Base-by-base conservation (phyloP, 805 yeast species). In the Starmerella sirachaensis region DNA sequence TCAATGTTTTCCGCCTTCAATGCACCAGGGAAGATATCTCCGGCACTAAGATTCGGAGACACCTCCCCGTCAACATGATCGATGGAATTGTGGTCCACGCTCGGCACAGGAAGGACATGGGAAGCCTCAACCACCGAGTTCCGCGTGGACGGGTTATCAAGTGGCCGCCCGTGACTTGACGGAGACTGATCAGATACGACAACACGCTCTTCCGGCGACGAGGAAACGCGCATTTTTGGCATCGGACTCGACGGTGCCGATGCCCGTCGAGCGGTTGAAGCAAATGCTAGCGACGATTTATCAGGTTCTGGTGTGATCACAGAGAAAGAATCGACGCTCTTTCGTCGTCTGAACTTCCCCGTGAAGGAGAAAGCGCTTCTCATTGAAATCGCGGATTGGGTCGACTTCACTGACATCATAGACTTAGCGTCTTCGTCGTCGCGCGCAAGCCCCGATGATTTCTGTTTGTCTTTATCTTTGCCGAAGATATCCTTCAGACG, bases 381-480 rank as follows among this genome's bases (percentile, higher is more conserved):
- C 23, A 49, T 29, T 1, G 57, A 50, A 2, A 52, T 45, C 35
- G 50, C 38, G 9, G 60, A 53, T n/a, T 50, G 42, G 5, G 47
- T 46, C 4, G 58, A 51, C 13, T 50, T 42, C 5, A 51, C 43
- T 3, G 58, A 54, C 32, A 35, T 39, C n/a, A 45, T 36, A 5
- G 59, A 55, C 39, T 35, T 46, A 14, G 49, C 35, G 8, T 57
- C 53, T 14, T 38, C 31, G 2, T 50, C 36, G 29, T 54, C 58
- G 14, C 29, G 31, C 29, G 18, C 18, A 32, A 5, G 24, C 31
- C 2, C n/a, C 13, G 5, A 26, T 9, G 9, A 18, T 20, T 12
- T 14, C 29, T 5, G 31, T 11, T 16, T 27, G 6, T 14, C 13
- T 32, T n/a, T 20, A 5, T 20, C 32, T 19, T 31, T 24, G 2